Evolutionary conservation across 257 asterid genomes (phyloP).

Genomic region (Fraxinus quadrangulata): DNA sequence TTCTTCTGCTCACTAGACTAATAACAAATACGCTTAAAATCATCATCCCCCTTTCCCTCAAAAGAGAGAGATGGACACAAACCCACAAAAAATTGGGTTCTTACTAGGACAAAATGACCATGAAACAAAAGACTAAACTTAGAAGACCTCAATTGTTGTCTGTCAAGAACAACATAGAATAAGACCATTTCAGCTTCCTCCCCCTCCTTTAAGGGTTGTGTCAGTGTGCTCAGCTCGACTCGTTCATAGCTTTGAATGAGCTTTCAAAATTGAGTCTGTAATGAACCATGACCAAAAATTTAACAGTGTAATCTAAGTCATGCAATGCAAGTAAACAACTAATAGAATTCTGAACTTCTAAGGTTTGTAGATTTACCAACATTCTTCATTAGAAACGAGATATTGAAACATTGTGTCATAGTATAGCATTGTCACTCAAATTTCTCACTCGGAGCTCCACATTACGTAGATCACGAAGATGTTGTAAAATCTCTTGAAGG

Average conservation of each 20-base stretch:
- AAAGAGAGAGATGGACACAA: conserved; percentile 54
- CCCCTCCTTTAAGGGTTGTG: conserved; percentile 24
- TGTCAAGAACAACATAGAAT: conserved; percentile 43
- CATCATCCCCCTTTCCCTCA: conserved; percentile 64
- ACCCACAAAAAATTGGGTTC: conserved; percentile 59
- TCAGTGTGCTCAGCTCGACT: conserved; percentile 10
- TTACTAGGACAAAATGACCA: conserved; percentile 41
- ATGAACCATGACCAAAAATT: conserved; percentile 7
- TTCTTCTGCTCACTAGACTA: conserved; percentile 54
- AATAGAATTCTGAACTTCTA: background rate
- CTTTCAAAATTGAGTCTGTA: conserved; percentile 34
- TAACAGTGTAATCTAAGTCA: conserved; percentile 10
- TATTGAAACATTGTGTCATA: conserved; percentile 21
- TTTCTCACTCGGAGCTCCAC: conserved; percentile 72
- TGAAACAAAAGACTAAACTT: conserved; percentile 40
- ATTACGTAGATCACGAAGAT: conserved; percentile 68
- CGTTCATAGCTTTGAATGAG: conserved; percentile 20
- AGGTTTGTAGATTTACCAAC: conserved; percentile 26
- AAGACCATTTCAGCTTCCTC: conserved; percentile 33
- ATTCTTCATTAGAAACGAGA: conserved; percentile 21
- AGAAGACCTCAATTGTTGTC: conserved; percentile 45
- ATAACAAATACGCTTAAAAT: conserved; percentile 57
- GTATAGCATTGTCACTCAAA: conserved; percentile 40
- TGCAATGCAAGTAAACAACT: background rate
- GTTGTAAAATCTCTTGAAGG: conserved; percentile 86